Evolutionary conservation across 2,329 filamentous ascomycete genomes (phyloP), one percentile per base, ranked within the genome.

Genomic region (Ascochyta viciae-villosae): DNA sequence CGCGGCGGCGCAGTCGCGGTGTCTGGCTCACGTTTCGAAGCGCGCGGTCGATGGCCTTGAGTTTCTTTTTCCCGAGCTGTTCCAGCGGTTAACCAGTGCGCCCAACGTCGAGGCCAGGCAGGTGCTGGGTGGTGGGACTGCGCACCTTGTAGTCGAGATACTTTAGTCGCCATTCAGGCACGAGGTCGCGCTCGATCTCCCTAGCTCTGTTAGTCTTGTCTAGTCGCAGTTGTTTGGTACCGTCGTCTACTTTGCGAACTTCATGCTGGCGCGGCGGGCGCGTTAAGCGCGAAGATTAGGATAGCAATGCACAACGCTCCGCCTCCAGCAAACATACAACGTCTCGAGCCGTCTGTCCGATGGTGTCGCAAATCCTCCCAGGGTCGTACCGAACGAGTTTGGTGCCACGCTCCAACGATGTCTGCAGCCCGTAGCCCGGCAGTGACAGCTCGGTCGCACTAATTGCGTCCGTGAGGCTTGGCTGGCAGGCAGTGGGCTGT

Each of bases 101-200:
- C 50, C 45, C 29, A 23, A 58, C 13, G 10, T 23, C 54, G 65
- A n/a, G 40, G 43, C 49, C 43, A 58, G 53, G 24, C 22, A 41
- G 43, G 24, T 41, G n/a, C 13, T 15, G 4, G 3, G 29, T 31
- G 29, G 29, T 13, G 29, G 29, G 4, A 19, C 24, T 66, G 65
- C 75, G 50, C 53, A 87, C 87, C 83, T 96, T 96, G 82, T 98
- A 98, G 77, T 97, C 87, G 66, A 98, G 84, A 76, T 97, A 98
- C 77, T 96, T 96, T 75, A 88, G 85, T 70, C 90, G 87, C 94
- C 94, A 98, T 85, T 98, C 93, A 72, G 93, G 93, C 62, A 97
- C 92, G 50, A 92, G 85, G 68, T 96, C 90, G 71, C 90, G 86
- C 73, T 96, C 91, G 61, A 96, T 83, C 79, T 96, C 91, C 73